phyloP scores from a whole-genome alignment of 345 rosid genomes.

The Syzygium grande region DNA sequence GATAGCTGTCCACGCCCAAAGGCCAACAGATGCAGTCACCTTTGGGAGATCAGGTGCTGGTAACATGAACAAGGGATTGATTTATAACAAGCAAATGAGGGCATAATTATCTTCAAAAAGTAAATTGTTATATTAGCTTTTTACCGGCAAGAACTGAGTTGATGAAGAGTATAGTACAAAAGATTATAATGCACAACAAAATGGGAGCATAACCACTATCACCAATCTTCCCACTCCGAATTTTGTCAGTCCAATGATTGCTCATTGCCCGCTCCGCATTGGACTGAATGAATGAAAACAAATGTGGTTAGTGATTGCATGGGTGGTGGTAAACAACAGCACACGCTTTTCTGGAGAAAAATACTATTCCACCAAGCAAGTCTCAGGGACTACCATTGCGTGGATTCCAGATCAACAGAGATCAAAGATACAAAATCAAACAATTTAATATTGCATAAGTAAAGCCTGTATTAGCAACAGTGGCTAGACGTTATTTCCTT shows the following conservation, averaged over 20 bases:
- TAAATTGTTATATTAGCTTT: not conserved
- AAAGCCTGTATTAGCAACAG: not conserved
- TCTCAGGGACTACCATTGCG: not conserved
- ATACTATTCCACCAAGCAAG: not conserved
- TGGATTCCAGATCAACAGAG: not conserved
- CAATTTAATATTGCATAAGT: not conserved
- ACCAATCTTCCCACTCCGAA: conserved; percentile 42
- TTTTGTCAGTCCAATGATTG: conserved; percentile 32
- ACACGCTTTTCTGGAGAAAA: not conserved
- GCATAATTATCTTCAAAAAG: not conserved
- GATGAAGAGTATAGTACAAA: conserved; percentile 48
- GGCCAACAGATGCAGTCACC: conserved; percentile 77
- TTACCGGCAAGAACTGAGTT: conserved; percentile 67
- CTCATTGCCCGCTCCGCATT: conserved; percentile 37
- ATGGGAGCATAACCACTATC: conserved; percentile 70
- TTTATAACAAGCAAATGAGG: conserved; percentile 1
- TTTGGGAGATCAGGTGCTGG: conserved; percentile 74
- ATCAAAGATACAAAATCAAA: not conserved
- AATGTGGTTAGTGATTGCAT: not conserved
- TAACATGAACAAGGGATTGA: conserved; percentile 12
- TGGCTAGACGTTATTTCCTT: not conserved
- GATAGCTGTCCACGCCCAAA: conserved; percentile 75
- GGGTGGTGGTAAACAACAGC: not conserved
- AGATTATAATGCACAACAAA: conserved; percentile 39
- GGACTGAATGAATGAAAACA: conserved; percentile 27